A percentile compares a stretch with the other conserved stretches of the same genome.
Evolutionary conservation across 2,329 filamentous ascomycete genomes (phyloP).

Genomic region (Talaromyces sp.): DNA sequence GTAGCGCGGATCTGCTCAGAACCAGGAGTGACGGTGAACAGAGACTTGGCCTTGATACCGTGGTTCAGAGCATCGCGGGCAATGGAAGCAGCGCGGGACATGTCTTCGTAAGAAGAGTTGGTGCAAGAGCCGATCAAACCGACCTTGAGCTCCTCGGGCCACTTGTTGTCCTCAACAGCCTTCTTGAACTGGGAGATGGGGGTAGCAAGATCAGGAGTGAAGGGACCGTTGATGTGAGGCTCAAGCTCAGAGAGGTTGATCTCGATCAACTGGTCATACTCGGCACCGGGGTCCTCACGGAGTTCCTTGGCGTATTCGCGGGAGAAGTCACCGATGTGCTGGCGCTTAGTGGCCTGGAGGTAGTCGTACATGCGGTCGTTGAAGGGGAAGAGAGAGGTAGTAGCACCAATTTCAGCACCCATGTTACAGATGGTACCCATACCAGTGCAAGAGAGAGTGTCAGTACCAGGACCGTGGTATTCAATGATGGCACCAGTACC

Average conservation of each 20-base stretch:
- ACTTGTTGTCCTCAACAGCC: conserved; percentile 87
- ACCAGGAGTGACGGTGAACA: conserved; percentile 93
- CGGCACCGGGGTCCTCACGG: conserved; percentile 77
- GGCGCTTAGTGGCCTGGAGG: conserved; percentile 83
- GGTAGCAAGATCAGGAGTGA: conserved; percentile 96
- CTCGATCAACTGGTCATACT: conserved; percentile 95
- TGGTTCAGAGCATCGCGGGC: conserved; percentile 86
- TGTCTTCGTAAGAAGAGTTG: conserved; percentile 84
- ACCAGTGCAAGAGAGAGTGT: conserved; percentile 73
- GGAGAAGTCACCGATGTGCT: conserved; percentile 84
- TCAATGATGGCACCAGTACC: conserved; percentile 78
- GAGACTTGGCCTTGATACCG: conserved; percentile 86
- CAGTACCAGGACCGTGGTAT: conserved; percentile 61
- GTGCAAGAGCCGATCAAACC: conserved; percentile 98
- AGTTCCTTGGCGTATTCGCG: conserved; percentile 80
- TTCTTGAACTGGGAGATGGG: conserved; percentile 97
- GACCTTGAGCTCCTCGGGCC: conserved; percentile 95
- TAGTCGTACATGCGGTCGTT: conserved; percentile 98
- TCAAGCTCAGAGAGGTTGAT: conserved; percentile 93
- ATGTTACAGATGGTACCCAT: conserved; percentile 78
- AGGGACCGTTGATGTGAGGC: conserved; percentile 97
- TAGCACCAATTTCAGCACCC: conserved; percentile 64
- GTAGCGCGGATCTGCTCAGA: conserved; percentile 96
- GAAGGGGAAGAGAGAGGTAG: conserved; percentile 94
- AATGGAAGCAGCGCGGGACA: conserved; percentile 88